Conservation (phyloP, 2,329 filamentous ascomycete species). For the Tolypocladium endophyticum region DNA sequence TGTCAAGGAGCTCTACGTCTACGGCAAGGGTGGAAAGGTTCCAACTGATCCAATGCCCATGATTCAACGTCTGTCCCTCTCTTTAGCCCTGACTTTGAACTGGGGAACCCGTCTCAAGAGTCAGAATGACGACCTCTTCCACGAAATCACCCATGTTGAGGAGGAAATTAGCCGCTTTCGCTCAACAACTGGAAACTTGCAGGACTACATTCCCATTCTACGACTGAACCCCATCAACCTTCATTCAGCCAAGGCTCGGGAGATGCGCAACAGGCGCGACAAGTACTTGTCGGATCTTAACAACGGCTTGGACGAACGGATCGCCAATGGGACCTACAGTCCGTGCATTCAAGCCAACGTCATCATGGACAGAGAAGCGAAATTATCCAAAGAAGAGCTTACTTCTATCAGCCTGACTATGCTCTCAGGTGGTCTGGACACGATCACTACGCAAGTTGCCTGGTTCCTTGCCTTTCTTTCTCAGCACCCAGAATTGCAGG, state of each 20-base stretch:
- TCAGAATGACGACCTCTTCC: conserved; percentile 48
- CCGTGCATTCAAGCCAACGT: conserved; percentile 60
- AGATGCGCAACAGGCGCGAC: conserved; percentile 50
- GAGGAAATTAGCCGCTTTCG: conserved; percentile 49
- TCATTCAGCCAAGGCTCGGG: conserved; percentile 46
- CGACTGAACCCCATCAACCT: conserved; percentile 49
- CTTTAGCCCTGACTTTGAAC: conserved; percentile 53
- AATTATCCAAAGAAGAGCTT: conserved; percentile 50
- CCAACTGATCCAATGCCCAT: conserved; percentile 56
- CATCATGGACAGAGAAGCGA: conserved; percentile 52
- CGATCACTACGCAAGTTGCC: conserved; percentile 53
- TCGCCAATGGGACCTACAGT: conserved; percentile 48
- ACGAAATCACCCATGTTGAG: conserved; percentile 53
- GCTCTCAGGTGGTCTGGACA: conserved; percentile 57
- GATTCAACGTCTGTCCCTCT: conserved; percentile 54
- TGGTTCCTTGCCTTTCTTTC: conserved; percentile 54
- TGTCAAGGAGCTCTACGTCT: conserved; percentile 46
- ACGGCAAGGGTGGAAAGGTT: conserved; percentile 41
- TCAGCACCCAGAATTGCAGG: conserved; percentile 49
- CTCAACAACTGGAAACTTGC: conserved; percentile 49
- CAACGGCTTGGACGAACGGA: conserved; percentile 46
- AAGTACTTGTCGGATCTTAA: conserved; percentile 49
- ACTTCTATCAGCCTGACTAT: conserved; percentile 58
- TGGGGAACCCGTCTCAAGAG: conserved; percentile 52
- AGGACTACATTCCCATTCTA: conserved; percentile 50